Conservation (phyloP, 345 rosid species). For the Lenwebbia sp. region DNA sequence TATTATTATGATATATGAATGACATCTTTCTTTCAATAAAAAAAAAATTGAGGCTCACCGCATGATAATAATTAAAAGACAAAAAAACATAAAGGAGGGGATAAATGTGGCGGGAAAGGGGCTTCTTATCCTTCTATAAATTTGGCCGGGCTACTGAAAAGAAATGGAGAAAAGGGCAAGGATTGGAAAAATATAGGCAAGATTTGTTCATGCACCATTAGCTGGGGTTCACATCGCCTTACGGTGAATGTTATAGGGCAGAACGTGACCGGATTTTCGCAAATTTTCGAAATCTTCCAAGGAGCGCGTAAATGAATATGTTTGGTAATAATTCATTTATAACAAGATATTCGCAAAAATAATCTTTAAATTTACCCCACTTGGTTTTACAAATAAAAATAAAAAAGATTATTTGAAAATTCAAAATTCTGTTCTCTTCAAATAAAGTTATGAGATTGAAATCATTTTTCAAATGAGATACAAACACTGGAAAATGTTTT, state of each 20-base stretch:
- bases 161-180: not conserved
- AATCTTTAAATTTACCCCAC: not conserved
- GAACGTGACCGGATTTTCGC: not conserved
- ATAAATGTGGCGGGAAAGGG: not conserved
- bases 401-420: too few species aligned
- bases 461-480: too few species aligned
- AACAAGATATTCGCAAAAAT: not conserved
- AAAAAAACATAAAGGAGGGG: not conserved
- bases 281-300: not conserved
- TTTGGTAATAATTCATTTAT: not conserved
- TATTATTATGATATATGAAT: too few species aligned
- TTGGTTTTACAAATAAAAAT: too few species aligned
- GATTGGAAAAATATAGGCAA: not conserved
- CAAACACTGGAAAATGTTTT: too few species aligned
- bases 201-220: not conserved
- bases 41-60: not conserved
- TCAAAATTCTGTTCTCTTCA: too few species aligned
- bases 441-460: too few species aligned
- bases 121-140: not conserved
- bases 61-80: too few species aligned
- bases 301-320: rapidly evolving
- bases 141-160: not conserved
- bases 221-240: not conserved
- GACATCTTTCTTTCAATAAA: too few species aligned
- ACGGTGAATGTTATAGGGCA: not conserved